These are phyloP conservation scores for Eucalyptus camaldulensis DNA, from an alignment of 345 rosid species.

Conservation along the genomic window DNA sequence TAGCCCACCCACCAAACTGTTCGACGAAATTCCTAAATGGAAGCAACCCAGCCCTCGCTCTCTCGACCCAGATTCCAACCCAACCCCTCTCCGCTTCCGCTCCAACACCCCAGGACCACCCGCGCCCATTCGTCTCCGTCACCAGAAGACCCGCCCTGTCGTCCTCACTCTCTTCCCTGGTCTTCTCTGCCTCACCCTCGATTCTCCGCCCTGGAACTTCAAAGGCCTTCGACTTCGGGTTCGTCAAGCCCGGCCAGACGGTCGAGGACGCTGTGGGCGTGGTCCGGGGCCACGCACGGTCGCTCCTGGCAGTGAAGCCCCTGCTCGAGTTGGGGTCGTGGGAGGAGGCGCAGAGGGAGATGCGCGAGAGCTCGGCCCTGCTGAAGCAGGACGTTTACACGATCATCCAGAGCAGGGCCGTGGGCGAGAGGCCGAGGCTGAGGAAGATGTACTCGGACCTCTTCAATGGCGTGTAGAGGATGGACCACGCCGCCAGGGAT, in stretches of 20 bases:
- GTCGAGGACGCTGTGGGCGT: conserved; percentile 25
- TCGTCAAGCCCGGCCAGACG: conserved; percentile 15
- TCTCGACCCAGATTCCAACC: background rate
- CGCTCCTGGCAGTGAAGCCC: conserved; percentile 17
- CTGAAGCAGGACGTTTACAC: conserved; percentile 62
- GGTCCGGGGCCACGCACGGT: conserved; percentile 13
- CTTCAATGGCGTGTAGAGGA: conserved; percentile 49
- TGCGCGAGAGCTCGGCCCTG: conserved; percentile 39
- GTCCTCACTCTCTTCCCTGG: background rate
- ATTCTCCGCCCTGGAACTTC: background rate
- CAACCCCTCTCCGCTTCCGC: background rate
- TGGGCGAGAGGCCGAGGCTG: conserved; percentile 36
- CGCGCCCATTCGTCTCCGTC: background rate
- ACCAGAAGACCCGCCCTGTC: background rate
- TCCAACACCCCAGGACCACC: background rate
- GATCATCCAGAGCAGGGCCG: conserved; percentile 50
- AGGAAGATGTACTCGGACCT: conserved; percentile 52
- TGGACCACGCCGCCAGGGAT: conserved; percentile 67
- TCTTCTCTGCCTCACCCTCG: background rate
- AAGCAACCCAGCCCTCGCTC: background rate
- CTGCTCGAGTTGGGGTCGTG: conserved; percentile 32
- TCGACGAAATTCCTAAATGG: background rate
- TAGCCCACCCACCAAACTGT: background rate
- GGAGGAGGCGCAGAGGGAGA: conserved; percentile 50
- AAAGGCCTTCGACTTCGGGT: background rate